These are phyloP conservation scores for Nidularia sp. DNA, from an alignment of 768 basidiomycete species.

Conservation along the genomic window DNA sequence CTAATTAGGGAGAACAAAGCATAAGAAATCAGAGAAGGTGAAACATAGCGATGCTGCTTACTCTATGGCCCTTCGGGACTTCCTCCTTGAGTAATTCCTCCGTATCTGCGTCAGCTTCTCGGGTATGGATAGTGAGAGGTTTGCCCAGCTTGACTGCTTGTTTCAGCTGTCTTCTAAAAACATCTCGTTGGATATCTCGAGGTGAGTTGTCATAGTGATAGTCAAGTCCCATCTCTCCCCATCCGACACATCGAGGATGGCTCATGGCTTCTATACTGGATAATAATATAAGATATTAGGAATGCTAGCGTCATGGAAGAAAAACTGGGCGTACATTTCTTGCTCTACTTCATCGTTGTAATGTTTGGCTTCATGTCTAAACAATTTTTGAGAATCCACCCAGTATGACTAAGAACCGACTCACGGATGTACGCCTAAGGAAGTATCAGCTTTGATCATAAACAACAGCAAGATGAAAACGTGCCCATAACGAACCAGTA, in stretches of 20 bases:
- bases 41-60: conserved; percentile 15
- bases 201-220: conserved; percentile 83
- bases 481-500: conserved; percentile 85
- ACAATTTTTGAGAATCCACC: background rate
- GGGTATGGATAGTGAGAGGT: conserved; percentile 81
- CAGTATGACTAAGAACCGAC: conserved; percentile 13
- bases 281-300: background rate
- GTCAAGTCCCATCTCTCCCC: conserved; percentile 87
- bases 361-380: conserved; percentile 65
- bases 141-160: conserved; percentile 68
- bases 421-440: conserved; percentile 69
- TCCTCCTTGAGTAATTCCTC: conserved; percentile 73
- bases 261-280: conserved; percentile 67
- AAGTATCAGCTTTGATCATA: background rate
- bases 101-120: conserved; percentile 83
- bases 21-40: background rate
- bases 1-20: conserved; percentile 23
- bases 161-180: conserved; percentile 66
- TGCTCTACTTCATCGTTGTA: conserved; percentile 69
- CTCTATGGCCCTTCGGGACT: conserved; percentile 68
- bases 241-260: conserved; percentile 81
- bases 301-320: background rate
- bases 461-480: conserved; percentile 9
- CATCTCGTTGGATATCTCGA: conserved; percentile 57
- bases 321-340: conserved; percentile 43